Evolutionary conservation across 1,284 basidiomycete genomes (phyloP), one percentile per base, ranked within the genome.

Genomic region (Irpex rosettiformis): DNA sequence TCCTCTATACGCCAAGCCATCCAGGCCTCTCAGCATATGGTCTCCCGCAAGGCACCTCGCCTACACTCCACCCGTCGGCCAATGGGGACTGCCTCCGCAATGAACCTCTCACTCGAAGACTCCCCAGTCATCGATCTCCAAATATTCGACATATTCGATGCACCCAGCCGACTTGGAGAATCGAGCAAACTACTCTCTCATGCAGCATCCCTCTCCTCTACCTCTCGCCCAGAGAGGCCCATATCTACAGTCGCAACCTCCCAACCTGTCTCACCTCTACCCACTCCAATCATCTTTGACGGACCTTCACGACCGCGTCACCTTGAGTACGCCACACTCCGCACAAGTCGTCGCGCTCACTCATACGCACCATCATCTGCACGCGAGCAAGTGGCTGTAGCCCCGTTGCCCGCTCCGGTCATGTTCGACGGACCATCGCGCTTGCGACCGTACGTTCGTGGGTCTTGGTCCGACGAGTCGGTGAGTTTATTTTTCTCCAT

Each of bases 141-240:
- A 18, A 69, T 70, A 57, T 60, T 66, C 59, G 68, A 70, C 62
- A 70, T 71, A 59, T 71, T 71, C 63, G 70, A 71, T 58, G 70
- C 66, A 22, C 70, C 70, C 13, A 61, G 57, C 45, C 60, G 67
- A 10, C 65, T 68, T 13, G 68, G 67, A 22, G 69, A 68, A 61
- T 67, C 68, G 24, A 66, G 65, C 62, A 65, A 61, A 54, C 62
- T 66, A 45, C 63, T 67, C 48, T 53, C 52, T 18, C 52, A 21
- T 33, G 59, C 59, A 21, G 56, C 62, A 27, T 52, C 63, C 30
- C 61, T 64, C 28, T 52, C 61, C 16, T 43, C 52, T 37, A 30
- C 61, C 13, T 52, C 49, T 28, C 62, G 48, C 13, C 18, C 55
- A 30, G 40, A 27, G 24, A 13, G 29, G 48, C 54, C 7, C 28